Conservation (phyloP, 768 basidiomycete genomes). For the Mycena albidolilacea region DNA sequence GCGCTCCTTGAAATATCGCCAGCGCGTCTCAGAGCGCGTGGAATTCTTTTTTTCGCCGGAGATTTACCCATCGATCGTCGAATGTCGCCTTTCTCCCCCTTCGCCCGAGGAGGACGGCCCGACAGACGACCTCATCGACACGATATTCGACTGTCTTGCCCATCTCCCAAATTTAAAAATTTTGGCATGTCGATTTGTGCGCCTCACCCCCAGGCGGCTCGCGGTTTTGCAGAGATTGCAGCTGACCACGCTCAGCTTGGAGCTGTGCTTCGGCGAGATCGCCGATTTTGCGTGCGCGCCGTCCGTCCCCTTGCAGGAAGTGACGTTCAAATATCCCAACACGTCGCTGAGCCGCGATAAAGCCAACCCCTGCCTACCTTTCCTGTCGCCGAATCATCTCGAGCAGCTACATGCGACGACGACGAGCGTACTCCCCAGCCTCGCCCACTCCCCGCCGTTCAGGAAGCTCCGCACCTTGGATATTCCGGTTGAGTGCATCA, state of each 20-base stretch:
- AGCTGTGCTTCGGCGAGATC: conserved; percentile 42
- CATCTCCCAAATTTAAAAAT: conserved; percentile 50
- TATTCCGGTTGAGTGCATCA: conserved; percentile 47
- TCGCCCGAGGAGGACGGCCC: conserved; percentile 51
- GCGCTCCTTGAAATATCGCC: conserved; percentile 46
- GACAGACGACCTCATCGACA: conserved; percentile 49
- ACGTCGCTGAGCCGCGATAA: conserved; percentile 23
- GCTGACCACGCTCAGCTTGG: conserved; percentile 51
- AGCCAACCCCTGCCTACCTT: conserved; percentile 29
- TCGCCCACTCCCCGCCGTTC: conserved; percentile 40
- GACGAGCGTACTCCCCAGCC: conserved; percentile 45
- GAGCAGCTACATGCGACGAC: conserved; percentile 51
- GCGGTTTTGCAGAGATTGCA: conserved; percentile 46
- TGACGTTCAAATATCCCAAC: conserved; percentile 38
- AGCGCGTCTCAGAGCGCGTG: conserved; percentile 47
- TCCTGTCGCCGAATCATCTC: conserved; percentile 48
- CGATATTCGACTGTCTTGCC: conserved; percentile 48
- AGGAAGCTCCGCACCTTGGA: conserved; percentile 42
- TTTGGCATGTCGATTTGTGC: conserved; percentile 55
- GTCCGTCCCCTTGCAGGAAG: conserved; percentile 31
- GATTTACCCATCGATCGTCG: conserved; percentile 51
- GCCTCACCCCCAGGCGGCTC: conserved; percentile 53
- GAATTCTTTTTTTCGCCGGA: conserved; percentile 50
- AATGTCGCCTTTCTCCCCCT: conserved; percentile 56
- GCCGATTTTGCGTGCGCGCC: conserved; percentile 31